These are phyloP conservation scores for Panicum miliaceum DNA, from an alignment of 176 grass and related monocot species.

Conservation along the genomic window DNA sequence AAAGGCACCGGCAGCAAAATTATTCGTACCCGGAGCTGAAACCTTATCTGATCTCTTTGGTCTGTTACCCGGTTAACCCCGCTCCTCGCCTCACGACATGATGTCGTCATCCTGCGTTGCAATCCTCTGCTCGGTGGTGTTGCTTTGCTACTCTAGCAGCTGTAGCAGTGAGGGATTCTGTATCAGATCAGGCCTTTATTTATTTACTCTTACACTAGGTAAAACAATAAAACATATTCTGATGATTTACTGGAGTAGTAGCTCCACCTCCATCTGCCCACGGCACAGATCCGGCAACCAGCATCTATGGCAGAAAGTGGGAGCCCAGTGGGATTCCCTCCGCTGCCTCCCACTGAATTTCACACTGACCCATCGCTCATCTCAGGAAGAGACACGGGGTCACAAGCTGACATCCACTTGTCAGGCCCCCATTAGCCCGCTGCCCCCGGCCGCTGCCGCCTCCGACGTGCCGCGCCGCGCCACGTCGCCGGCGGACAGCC, in stretches of 20 bases:
- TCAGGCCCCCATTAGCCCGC: not conserved
- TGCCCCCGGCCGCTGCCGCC: not conserved
- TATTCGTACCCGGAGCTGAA: not conserved
- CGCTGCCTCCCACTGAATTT: conserved; percentile 11
- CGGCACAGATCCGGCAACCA: conserved; percentile 11
- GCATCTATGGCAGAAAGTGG: not conserved
- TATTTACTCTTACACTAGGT: not conserved
- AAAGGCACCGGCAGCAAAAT: not conserved
- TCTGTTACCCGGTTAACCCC: not conserved
- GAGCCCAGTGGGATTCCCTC: conserved; percentile 24
- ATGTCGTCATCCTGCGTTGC: not conserved
- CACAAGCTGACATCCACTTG: conserved; percentile 22
- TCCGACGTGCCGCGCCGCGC: not conserved
- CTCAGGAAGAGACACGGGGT: not conserved
- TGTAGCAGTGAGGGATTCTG: not conserved
- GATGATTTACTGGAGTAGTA: not conserved
- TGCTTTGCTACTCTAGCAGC: not conserved
- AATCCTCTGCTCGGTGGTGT: not conserved
- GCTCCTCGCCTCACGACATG: not conserved
- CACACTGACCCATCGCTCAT: not conserved
- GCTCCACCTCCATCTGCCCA: not conserved
- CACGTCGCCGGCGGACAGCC: conserved; percentile 12
- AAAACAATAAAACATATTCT: not conserved
- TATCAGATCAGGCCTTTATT: not conserved
- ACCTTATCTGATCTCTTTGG: conserved; percentile 30